Percentiles rank a stretch among this genome's conserved stretches.
Evolutionary conservation across 805 yeast species (phyloP).

Genomic region (Kluyveromyces siamensis): DNA sequence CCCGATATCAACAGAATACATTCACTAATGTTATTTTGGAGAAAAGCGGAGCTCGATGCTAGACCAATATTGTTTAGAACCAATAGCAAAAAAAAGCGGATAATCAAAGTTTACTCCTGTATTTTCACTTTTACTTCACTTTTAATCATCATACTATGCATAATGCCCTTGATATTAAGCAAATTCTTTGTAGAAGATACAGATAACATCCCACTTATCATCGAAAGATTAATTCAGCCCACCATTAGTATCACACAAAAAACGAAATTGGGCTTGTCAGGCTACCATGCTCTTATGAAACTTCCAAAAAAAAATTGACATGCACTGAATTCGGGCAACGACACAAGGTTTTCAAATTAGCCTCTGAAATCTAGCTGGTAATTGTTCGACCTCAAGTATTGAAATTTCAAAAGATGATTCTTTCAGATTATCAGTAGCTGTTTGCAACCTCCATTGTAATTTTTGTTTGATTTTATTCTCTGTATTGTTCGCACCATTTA

Average conservation of each 20-base stretch:
- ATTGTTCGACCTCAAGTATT: conserved; percentile 33
- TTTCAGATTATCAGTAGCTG: conserved; percentile 28
- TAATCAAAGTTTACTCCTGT: conserved; percentile 28
- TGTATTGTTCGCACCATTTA: conserved; percentile 8
- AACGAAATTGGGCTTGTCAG: not conserved
- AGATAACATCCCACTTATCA: too few relatives aligned
- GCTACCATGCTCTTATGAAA: not conserved
- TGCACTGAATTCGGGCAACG: not conserved
- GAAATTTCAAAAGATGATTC: conserved; percentile 19
- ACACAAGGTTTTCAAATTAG: not conserved
- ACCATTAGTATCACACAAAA: not conserved
- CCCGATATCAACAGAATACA: conserved; percentile 55
- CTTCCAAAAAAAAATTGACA: not conserved
- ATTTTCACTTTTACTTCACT: conserved; percentile 20
- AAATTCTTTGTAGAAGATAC: not conserved
- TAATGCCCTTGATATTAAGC: not conserved
- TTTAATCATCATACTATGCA: conserved; percentile 7
- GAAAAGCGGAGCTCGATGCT: conserved; percentile 41
- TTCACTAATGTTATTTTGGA: conserved; percentile 51
- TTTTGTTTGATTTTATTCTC: conserved; percentile 34
- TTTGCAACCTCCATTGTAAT: conserved; percentile 42
- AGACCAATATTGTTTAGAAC: conserved; percentile 37
- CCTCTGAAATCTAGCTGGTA: conserved; percentile 32
- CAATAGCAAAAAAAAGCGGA: conserved; percentile 31
- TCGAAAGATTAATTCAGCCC: not conserved